Percentiles rank a stretch among this genome's conserved stretches.
Evolutionary conservation across 225 moss, liverwort and hornwort species (phyloP).

Genomic region (Rhytidiadelphus loreus): DNA sequence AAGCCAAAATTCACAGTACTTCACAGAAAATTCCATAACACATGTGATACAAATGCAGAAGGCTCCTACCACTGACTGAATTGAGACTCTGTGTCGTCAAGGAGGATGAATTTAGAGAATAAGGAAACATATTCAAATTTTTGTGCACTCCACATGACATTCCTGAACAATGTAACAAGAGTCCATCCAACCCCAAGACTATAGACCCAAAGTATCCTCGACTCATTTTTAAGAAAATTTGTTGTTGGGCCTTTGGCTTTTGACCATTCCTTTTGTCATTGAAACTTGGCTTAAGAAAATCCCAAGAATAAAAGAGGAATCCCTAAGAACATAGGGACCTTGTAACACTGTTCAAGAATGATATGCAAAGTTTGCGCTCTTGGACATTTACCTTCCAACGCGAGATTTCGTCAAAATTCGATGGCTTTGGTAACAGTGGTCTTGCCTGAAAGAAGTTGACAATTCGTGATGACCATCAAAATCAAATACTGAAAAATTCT

Average conservation of each 20-base stretch:
- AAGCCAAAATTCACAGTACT: neutral
- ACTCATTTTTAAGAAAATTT: neutral
- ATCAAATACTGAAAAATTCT: neutral
- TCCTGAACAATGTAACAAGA: neutral
- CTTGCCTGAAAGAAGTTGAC: conserved; percentile 42
- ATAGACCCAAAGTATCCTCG: neutral
- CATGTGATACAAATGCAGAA: neutral
- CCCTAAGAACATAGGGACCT: neutral
- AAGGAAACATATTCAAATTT: neutral
- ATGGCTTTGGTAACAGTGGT: conserved; percentile 69
- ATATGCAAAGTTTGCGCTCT: neutral
- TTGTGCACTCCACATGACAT: neutral
- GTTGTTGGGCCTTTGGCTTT: neutral
- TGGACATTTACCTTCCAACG: conserved; percentile 69
- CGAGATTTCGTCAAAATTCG: conserved; percentile 59
- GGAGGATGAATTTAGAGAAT: neutral
- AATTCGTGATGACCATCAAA: neutral
- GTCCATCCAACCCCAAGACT: neutral
- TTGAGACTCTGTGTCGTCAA: neutral
- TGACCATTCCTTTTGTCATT: neutral
- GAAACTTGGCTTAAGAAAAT: neutral
- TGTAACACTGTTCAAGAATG: neutral
- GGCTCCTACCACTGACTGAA: neutral
- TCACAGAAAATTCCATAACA: neutral
- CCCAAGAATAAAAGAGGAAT: neutral